Conservation (phyloP, 768 basidiomycete genomes). For the Boletus pseudopeckii region DNA sequence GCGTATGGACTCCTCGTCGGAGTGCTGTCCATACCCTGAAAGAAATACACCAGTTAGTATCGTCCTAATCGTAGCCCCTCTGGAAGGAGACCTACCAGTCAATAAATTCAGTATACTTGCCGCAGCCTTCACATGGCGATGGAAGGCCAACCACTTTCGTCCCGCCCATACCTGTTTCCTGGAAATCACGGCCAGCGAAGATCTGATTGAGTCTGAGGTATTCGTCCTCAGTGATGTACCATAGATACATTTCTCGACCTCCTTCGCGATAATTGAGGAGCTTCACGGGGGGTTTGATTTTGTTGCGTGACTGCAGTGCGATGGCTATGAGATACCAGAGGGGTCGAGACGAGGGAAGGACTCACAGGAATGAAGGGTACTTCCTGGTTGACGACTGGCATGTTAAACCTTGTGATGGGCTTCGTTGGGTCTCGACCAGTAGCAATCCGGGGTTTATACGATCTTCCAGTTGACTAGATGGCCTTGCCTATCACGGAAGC, state of each 20-base stretch:
- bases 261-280: not conserved
- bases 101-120: constrained; percentile 17
- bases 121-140: constrained; percentile 4
- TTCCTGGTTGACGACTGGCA: constrained; percentile 8
- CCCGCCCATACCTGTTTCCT: constrained; percentile 11
- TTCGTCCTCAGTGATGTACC: constrained; percentile 20
- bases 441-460: not conserved
- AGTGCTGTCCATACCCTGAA: constrained; percentile 18
- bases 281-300: constrained; percentile 10
- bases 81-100: constrained; percentile 1
- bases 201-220: constrained; percentile 14
- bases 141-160: constrained; percentile 14
- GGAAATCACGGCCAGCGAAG: constrained; percentile 10
- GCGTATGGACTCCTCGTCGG: constrained; percentile 15
- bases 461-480: not conserved
- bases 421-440: not conserved
- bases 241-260: not conserved
- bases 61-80: not conserved
- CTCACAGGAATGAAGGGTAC: constrained; percentile 8
- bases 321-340: not conserved
- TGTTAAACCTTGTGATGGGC: not conserved
- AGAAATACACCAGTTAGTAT: not conserved
- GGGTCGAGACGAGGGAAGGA: not conserved
- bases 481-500: not conserved
- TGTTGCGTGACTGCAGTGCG: constrained; percentile 1